A percentile compares a stretch with the other conserved stretches of the same genome.
phyloP scores from a whole-genome alignment of 257 asterid species.

The Solanum arcanum region DNA sequence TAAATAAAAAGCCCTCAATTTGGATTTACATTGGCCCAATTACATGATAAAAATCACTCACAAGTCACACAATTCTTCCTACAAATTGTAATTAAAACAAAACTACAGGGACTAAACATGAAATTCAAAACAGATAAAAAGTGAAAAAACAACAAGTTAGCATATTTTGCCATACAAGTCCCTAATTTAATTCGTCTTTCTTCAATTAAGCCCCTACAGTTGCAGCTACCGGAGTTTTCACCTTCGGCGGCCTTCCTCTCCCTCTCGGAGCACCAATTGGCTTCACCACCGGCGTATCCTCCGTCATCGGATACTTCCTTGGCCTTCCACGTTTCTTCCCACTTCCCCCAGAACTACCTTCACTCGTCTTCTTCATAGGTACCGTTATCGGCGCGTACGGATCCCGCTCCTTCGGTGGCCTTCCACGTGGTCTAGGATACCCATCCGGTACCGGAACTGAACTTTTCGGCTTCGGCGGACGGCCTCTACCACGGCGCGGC shows the following conservation, averaged over 20 bases:
- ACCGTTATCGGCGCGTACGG: slow-evolving; percentile 25
- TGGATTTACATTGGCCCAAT: slow-evolving; percentile 27
- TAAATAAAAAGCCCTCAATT: slow-evolving; percentile 9
- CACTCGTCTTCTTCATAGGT: slow-evolving; percentile 20
- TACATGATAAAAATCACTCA: slow-evolving; percentile 18
- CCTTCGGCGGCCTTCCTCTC: slow-evolving; percentile 86
- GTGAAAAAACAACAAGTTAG: not conserved
- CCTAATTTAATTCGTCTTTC: not conserved
- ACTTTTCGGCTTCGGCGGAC: slow-evolving; percentile 72
- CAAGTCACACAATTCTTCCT: slow-evolving; percentile 1
- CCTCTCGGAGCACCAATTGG: slow-evolving; percentile 28
- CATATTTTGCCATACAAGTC: slow-evolving; percentile 27
- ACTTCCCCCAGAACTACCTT: not conserved
- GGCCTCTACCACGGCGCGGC: slow-evolving; percentile 87
- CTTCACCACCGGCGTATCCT: not conserved
- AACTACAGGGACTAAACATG: slow-evolving; percentile 20
- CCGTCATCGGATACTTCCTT: slow-evolving; percentile 25
- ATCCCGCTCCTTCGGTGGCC: slow-evolving; percentile 52
- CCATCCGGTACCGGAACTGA: slow-evolving; percentile 18
- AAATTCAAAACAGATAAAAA: not conserved
- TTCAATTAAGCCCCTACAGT: slow-evolving; percentile 58
- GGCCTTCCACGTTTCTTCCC: slow-evolving; percentile 82
- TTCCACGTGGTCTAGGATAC: slow-evolving; percentile 61
- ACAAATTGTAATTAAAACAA: slow-evolving; percentile 18
- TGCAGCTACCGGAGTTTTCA: slow-evolving; percentile 41